phyloP scores from a whole-genome alignment of 495 filamentous ascomycete genomes.

The Melanomma pulvis-pyrius region DNA sequence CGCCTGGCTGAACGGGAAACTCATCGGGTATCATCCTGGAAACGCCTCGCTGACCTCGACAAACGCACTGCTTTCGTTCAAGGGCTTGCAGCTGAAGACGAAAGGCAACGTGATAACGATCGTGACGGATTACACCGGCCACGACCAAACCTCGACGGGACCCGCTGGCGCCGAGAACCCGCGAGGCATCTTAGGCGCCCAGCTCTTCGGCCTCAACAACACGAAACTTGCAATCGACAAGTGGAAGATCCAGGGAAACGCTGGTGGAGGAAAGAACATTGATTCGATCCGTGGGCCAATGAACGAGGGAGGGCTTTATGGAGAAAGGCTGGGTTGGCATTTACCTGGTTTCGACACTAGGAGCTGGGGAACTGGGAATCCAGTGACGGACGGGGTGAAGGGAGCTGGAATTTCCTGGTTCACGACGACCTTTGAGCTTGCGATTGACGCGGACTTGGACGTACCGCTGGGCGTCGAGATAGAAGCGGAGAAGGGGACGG shows the following conservation, averaged over 20 bases:
- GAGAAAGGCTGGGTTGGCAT: constrained; percentile 44
- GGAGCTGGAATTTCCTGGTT: constrained; percentile 26
- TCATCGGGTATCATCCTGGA: constrained; percentile 19
- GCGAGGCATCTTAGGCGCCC: constrained; percentile 30
- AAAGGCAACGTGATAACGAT: constrained; percentile 26
- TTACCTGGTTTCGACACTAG: constrained; percentile 38
- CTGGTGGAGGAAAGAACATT: constrained; percentile 28
- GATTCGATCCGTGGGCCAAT: constrained; percentile 46
- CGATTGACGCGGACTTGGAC: constrained; percentile 45
- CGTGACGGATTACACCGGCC: constrained; percentile 29
- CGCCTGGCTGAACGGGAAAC: constrained; percentile 33
- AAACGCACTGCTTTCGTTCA: constrained; percentile 10
- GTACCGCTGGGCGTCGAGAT: constrained; percentile 49
- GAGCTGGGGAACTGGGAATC: constrained; percentile 34
- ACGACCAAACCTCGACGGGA: constrained; percentile 28
- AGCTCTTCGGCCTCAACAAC: neutral
- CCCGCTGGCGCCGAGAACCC: constrained; percentile 26
- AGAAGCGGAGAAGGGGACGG: constrained; percentile 36
- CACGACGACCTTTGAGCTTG: constrained; percentile 44
- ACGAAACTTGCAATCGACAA: constrained; percentile 2
- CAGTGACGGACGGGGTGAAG: constrained; percentile 7
- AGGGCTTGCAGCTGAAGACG: neutral
- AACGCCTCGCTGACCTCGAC: constrained; percentile 27
- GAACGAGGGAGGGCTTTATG: constrained; percentile 47
- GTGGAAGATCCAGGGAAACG: constrained; percentile 39